Evolutionary conservation across 2,329 filamentous ascomycete genomes (phyloP).

Genomic region (Pseudogymnoascus sp.): DNA sequence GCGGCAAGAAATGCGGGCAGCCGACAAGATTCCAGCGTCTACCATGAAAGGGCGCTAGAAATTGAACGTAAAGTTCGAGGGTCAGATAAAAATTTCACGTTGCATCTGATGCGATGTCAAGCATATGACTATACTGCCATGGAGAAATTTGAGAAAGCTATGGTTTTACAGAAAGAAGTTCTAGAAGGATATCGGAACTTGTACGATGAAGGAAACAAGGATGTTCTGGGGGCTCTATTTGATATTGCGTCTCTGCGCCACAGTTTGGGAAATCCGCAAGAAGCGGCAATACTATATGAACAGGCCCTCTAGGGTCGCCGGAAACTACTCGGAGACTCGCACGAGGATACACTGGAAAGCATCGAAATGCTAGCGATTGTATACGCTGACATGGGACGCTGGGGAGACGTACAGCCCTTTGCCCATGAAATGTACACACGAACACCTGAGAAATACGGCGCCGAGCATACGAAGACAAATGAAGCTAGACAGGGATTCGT

Average conservation of each 20-base stretch:
- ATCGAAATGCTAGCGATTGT: background rate
- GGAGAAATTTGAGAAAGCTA: background rate
- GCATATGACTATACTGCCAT: background rate
- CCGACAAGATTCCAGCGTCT: background rate
- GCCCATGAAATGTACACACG: background rate
- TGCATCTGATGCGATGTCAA: background rate
- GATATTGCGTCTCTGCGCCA: background rate
- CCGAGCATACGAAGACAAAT: background rate
- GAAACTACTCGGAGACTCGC: background rate
- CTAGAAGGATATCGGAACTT: background rate
- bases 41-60: background rate
- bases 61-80: background rate
- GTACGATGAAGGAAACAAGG: background rate
- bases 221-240: background rate
- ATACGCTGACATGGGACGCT: background rate
- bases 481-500: background rate
- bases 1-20: background rate
- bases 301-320: background rate
- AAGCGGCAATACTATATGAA: background rate
- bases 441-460: background rate
- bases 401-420: background rate
- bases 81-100: background rate
- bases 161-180: background rate
- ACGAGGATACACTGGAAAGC: background rate
- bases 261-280: background rate